A percentile compares a stretch with the other conserved stretches of the same genome.
phyloP scores from a whole-genome alignment of 2,329 filamentous ascomycete genomes.

The Aureobasidium melanogenum region DNA sequence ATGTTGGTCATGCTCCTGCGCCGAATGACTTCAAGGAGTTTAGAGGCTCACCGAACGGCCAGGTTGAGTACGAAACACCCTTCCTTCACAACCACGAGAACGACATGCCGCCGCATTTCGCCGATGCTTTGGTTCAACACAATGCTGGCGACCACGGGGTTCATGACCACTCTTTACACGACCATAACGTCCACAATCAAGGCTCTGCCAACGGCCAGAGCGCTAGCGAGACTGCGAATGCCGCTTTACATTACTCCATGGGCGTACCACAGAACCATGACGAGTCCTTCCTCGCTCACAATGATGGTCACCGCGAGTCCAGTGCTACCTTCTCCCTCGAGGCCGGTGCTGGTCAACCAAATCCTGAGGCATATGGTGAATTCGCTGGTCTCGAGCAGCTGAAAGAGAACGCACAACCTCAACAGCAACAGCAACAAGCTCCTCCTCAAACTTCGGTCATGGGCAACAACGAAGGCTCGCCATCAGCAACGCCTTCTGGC shows the following conservation, averaged over 20 bases:
- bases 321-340: slow-evolving; percentile 14
- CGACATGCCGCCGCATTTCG: slow-evolving; percentile 34
- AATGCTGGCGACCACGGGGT: slow-evolving; percentile 19
- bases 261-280: slow-evolving; percentile 48
- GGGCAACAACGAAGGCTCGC: not conserved
- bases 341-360: slow-evolving; percentile 12
- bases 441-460: not conserved
- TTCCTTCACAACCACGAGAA: slow-evolving; percentile 30
- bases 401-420: slow-evolving; percentile 16
- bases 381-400: slow-evolving; percentile 12
- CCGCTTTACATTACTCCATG: slow-evolving; percentile 46
- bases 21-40: slow-evolving; percentile 13
- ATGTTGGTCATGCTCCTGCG: slow-evolving; percentile 26
- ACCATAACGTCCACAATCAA: slow-evolving; percentile 13
- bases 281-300: slow-evolving; percentile 37
- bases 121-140: slow-evolving; percentile 23
- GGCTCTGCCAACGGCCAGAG: slow-evolving; percentile 33
- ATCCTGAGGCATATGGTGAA: slow-evolving; percentile 15
- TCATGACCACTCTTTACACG: slow-evolving; percentile 22
- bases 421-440: slow-evolving; percentile 33
- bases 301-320: slow-evolving; percentile 14
- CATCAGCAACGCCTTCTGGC: slow-evolving; percentile 2
- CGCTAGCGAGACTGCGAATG: slow-evolving; percentile 52
- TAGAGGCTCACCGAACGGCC: slow-evolving; percentile 17
- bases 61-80: slow-evolving; percentile 21